A percentile compares a stretch with the other conserved stretches of the same genome.
Evolutionary conservation across 73 alveolate species (phyloP).

Genomic region (Paramecium sexaurelia): DNA sequence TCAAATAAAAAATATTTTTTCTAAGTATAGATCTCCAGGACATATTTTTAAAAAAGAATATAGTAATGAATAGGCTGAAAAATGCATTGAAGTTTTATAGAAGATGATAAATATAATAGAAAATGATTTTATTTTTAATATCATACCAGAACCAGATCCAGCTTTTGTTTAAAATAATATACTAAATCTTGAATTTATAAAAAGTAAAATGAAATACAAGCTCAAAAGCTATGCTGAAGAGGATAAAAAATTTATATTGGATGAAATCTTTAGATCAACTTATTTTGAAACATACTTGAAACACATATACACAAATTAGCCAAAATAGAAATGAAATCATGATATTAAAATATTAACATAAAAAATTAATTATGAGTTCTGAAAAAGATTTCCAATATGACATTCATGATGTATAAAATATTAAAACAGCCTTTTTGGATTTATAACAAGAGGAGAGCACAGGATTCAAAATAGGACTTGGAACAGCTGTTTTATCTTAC

Average conservation of each 20-base stretch:
- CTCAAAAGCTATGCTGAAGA: neutral
- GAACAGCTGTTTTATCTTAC: neutral
- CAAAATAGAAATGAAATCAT: neutral
- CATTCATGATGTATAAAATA: neutral
- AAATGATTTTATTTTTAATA: neutral
- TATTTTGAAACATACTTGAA: neutral
- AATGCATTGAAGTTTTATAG: neutral
- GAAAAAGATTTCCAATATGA: constrained; percentile 25
- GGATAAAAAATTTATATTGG: neutral
- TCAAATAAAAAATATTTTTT: too few relatives aligned
- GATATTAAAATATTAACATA: neutral
- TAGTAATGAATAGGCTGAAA: neutral
- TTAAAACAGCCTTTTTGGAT: neutral
- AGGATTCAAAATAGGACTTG: neutral
- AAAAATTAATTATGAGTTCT: neutral
- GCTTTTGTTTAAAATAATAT: neutral
- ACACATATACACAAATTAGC: neutral
- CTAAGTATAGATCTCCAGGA: too few relatives aligned
- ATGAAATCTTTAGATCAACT: neutral
- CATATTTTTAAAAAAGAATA: too few relatives aligned
- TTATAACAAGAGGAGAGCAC: neutral
- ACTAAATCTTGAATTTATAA: neutral
- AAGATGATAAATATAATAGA: neutral
- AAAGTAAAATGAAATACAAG: neutral
- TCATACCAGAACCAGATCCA: neutral